phyloP scores from a whole-genome alignment of 2,329 filamentous ascomycete species.

The Albophoma yamanashiensis region DNA sequence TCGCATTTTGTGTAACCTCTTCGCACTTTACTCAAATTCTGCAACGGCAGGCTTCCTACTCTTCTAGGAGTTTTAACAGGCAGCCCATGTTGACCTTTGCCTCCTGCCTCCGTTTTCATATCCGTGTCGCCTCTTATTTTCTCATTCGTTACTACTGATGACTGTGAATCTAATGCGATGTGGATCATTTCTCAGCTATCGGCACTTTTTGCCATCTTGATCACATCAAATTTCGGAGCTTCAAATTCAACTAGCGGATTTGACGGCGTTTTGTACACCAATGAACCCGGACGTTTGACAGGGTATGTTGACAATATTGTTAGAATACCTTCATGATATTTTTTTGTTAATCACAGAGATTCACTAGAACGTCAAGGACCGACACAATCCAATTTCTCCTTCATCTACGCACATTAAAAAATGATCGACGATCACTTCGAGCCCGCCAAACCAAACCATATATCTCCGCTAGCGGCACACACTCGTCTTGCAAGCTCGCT shows the following conservation, averaged over 20 bases:
- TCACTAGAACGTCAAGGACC: not conserved
- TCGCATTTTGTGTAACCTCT: not conserved
- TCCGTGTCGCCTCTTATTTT: not conserved
- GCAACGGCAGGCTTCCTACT: not conserved
- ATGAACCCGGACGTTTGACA: not conserved
- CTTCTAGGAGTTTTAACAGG: not conserved
- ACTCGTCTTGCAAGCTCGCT: not conserved
- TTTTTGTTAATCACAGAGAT: not conserved
- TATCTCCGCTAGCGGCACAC: not conserved
- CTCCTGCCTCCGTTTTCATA: not conserved
- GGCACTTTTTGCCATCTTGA: not conserved
- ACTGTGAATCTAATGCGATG: not conserved
- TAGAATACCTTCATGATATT: no score
- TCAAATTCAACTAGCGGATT: not conserved
- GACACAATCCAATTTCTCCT: not conserved
- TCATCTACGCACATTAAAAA: not conserved
- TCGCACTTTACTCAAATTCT: not conserved
- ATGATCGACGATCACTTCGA: not conserved
- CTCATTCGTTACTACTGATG: not conserved
- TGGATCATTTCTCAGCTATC: not conserved
- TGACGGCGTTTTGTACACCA: not conserved
- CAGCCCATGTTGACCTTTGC: not conserved
- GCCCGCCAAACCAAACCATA: not conserved
- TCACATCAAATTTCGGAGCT: not conserved
- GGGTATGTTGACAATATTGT: not conserved